Evolutionary conservation across 352 stramenopile species (phyloP), one percentile per base, ranked within the genome.

Genomic region (Globisporangium viniferum): DNA sequence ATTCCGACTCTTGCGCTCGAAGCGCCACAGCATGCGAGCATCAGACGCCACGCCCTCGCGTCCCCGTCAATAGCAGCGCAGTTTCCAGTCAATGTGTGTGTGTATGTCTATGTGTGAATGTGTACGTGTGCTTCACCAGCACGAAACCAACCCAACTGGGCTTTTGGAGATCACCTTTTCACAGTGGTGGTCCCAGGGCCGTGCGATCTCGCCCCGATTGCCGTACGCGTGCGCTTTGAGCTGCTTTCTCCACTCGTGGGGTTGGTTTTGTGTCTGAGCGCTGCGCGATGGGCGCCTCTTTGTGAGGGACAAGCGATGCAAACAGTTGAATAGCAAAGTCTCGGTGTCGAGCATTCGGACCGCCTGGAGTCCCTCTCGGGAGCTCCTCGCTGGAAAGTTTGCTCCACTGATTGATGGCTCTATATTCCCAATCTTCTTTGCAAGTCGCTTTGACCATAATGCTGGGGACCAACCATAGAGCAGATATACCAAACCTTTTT

Each of bases 381-480:
- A 24, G 55, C 55, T 22, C 69, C 79, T 70, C 69, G 73, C 79
- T 84, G 78, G 88, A 93, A 92, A 85, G 44, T 59, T 68, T 92
- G 86, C 86, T 94, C 87, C 87, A 82, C 72, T 67, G 87, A 92
- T 95, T 84, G 87, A 95, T 89, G 85, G 87, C 87, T 93, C 85
- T 89, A 95, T 95, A 95, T 95, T 95, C 87, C 87, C 85, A 93
- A 84, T 95, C 87, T 93, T 92, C 79, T 93, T 69, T 91, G 84
- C 86, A 89, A 92, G 83, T 92, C 87, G 69, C 69, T 87, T 78
- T 35, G 87, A 92, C 87, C 3, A 88, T 95, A 81, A 95, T 95
- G 85, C 83, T 93, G 78, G 87, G 90, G 87, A 95, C 79, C 71
- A 91, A 95, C 87, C 87, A 95, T 95, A 90, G 87, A 92, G 87